Evolutionary conservation across 306 rosid genomes (phyloP).

Genomic region (Myrica gale): DNA sequence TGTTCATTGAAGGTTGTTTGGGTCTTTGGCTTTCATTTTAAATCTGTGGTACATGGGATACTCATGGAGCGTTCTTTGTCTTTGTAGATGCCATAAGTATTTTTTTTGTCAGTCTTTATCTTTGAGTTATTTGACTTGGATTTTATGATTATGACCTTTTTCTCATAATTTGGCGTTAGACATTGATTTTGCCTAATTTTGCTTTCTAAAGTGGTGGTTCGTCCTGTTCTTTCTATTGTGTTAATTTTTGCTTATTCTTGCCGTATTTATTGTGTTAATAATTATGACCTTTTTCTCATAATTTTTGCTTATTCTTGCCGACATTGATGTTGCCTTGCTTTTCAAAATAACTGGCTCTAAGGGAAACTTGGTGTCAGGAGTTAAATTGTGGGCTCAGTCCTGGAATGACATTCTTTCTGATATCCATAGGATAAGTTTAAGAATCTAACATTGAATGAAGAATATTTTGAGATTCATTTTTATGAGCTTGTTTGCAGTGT

Average conservation of each 20-base stretch:
- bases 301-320: too few relatives aligned
- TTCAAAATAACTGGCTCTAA: neutral
- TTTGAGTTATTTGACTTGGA: neutral
- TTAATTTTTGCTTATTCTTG: too few relatives aligned
- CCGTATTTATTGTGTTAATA: too few relatives aligned
- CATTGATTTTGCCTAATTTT: neutral
- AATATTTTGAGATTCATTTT: slow-evolving; percentile 7
- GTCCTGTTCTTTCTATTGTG: too few relatives aligned
- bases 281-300: too few relatives aligned
- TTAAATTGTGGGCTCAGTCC: neutral
- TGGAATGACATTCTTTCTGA: slow-evolving; percentile 2
- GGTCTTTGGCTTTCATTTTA: neutral
- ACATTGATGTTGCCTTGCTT: neutral
- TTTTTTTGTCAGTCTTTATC: neutral
- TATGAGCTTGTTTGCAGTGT: slow-evolving; percentile 66
- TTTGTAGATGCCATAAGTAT: neutral
- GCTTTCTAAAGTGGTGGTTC: neutral
- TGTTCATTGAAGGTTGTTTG: neutral
- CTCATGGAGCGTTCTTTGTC: neutral
- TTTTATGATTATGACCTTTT: neutral
- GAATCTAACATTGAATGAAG: neutral
- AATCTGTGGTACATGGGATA: too few relatives aligned
- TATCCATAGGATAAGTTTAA: neutral
- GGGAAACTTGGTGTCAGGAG: neutral
- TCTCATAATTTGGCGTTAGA: neutral